A percentile compares a stretch with the other conserved stretches of the same genome.
Conservation (phyloP, 768 basidiomycete species). For the Pholiota microspora region DNA sequence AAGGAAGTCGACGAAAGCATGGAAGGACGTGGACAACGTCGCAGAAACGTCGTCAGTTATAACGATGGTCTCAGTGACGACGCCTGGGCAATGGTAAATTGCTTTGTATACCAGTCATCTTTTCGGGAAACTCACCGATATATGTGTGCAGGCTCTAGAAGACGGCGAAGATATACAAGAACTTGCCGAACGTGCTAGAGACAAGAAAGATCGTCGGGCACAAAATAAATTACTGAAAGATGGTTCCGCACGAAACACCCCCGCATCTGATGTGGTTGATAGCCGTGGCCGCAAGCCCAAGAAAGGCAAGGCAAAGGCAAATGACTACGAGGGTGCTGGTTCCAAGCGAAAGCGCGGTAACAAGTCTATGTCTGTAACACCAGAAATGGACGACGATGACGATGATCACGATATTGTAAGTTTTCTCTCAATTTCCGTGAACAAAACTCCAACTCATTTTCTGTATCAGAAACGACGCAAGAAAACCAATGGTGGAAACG, state of each 20-base stretch:
- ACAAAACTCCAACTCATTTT: too few relatives aligned
- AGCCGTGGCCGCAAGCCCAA: constrained; percentile 65
- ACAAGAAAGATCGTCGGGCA: constrained; percentile 62
- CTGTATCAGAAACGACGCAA: constrained; percentile 78
- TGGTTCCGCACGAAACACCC: constrained; percentile 60
- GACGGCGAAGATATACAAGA: constrained; percentile 81
- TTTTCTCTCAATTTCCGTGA: too few relatives aligned
- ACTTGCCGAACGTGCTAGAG: constrained; percentile 61
- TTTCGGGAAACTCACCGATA: neutral
- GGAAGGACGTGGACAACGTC: constrained; percentile 84
- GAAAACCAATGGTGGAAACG: constrained; percentile 44
- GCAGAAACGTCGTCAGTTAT: constrained; percentile 83
- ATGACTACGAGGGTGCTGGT: constrained; percentile 50
- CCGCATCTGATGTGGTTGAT: constrained; percentile 56
- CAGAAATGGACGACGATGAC: constrained; percentile 67
- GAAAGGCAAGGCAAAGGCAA: constrained; percentile 60
- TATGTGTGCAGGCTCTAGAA: constrained; percentile 56
- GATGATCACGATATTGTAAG: constrained; percentile 68
- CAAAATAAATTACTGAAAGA: constrained; percentile 60
- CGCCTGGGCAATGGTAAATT: constrained; percentile 76
- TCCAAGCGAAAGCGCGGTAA: constrained; percentile 76
- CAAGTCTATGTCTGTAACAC: constrained; percentile 76
- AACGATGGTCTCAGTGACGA: constrained; percentile 94
- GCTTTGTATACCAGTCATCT: neutral
- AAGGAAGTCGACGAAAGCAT: constrained; percentile 59